Evolutionary conservation across 2,329 filamentous ascomycete genomes (phyloP), one percentile per base, ranked within the genome.

Genomic region (Exophiala sideris): DNA sequence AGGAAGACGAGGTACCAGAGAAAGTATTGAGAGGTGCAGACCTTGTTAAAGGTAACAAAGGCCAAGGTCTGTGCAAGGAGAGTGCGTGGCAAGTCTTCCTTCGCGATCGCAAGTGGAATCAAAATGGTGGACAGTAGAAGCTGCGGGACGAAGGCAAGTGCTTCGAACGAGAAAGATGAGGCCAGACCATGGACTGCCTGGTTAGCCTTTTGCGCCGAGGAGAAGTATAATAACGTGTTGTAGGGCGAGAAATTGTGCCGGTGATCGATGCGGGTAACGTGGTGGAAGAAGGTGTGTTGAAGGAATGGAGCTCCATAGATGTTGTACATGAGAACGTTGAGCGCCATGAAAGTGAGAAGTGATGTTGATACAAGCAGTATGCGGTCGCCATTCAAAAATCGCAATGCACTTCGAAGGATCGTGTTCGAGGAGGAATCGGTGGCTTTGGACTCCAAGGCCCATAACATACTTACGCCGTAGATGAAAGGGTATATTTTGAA

Each of bases 401-500:
- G 47, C 18, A 66, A 3, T 8, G 65, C 44, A 3, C 57, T 58
- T 21, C 60, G 45, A n/a, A 66, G 5, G 10, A 65, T 44, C 5
- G 60, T 56, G 16, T 40, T 48, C 4, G 50, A 33, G n/a, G 42
- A 35, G 16, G 53, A 32, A 20, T 24, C 21, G 16, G 49, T 29
- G 20, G 55, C 12, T 14, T 29, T 54, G 33, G 52, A 50, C 9
- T 54, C 53, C 50, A 76, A 58, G 64, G 70, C 72, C 73, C 73
- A 76, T 10, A 77, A 48, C 38, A 74, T 69, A 9, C 71, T 73
- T 2, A 86, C 83, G 1, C 89, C 92, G 71, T 99, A 99, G 56
- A 99, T 89, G 70, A 97, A 96, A 0, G 94, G 94, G 66, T 99
- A 99, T 57, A 99, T 97, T 78, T 99, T 99, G 74, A 99, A 95